These are phyloP conservation scores for Laguncularia racemosa DNA, from an alignment of 345 rosid genomes.

Conservation along the genomic window DNA sequence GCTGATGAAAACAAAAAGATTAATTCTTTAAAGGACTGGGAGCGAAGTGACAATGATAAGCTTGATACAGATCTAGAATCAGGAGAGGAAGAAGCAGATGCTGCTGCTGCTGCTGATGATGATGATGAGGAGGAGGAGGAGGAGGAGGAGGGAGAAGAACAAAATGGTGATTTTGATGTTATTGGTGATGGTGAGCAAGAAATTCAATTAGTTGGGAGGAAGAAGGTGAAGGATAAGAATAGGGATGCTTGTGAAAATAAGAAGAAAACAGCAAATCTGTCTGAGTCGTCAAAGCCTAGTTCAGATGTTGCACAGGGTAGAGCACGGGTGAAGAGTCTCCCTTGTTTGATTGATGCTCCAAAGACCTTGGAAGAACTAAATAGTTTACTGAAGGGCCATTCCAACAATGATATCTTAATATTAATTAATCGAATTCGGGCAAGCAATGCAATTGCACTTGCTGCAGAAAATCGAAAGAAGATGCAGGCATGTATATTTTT, in stretches of 20 bases:
- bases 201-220: constrained; percentile 17
- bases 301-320: constrained; percentile 22
- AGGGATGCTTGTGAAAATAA: constrained; percentile 14
- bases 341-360: constrained; percentile 74
- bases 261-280: constrained; percentile 11
- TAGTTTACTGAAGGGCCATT: constrained; percentile 41
- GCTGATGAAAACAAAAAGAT: constrained; percentile 20
- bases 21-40: constrained; percentile 64
- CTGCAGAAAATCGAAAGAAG: constrained; percentile 90
- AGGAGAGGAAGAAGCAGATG: constrained; percentile 28
- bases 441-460: constrained; percentile 61
- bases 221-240: constrained; percentile 24
- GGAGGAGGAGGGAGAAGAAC: constrained; percentile 6
- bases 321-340: constrained; percentile 36
- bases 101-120: too few species aligned
- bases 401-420: constrained; percentile 42
- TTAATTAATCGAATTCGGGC: constrained; percentile 59
- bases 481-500: constrained; percentile 50
- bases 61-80: constrained; percentile 49
- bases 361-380: constrained; percentile 58
- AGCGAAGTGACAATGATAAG: constrained; percentile 80
- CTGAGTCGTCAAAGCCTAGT: constrained; percentile 13
- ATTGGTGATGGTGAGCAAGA: constrained; percentile 16
- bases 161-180: background rate
- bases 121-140: constrained; percentile 14